Base-by-base conservation (phyloP, 1,139 yeast species). In the Yamadazyma mexicana region DNA sequence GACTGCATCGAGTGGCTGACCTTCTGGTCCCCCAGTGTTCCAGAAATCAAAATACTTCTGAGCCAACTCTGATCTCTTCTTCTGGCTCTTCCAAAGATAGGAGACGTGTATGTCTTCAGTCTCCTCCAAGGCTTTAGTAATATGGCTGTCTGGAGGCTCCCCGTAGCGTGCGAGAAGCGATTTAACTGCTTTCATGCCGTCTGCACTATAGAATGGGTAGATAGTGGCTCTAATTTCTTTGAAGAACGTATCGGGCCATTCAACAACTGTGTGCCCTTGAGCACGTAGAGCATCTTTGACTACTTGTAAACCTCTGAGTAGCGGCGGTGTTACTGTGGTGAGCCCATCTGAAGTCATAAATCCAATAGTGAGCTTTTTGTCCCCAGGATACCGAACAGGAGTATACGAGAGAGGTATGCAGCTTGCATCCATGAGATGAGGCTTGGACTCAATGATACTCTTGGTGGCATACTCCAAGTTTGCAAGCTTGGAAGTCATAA, bases 191-290 rank as follows among this genome's bases (percentile, higher is more conserved):
- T 46, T 44, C 49, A 44, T 40, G 12, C 49, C 49, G 32, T 46
- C 49, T 14, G 49, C 49, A 6, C 43, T 32, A 35, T 46, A 46
- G 17, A 46, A 44, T 12, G 49, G 49, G 31, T 46, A 46, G 11
- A 46, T 46, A n/a, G 49, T 43, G 5, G 38, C 30, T 37, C 49
- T 40, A 23, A 46, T 44, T 31, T 46, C 49, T 30, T 32, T 38
- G 27, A 46, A 46, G 17, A 38, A 44, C 5, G 38, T 38, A 32
- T 42, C 48, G 10, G 40, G 40, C 48, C 48, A 46, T 9, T 40
- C 48, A 8, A 45, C 28, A 1, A 45, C 31, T 9, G 11, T 33
- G 25, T 45, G 48, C 2, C 48, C 48, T 32, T 41, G 35, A n/a
- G 39, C 14, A 11, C n/a, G 17, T 22, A 45, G 35, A 11, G 14